Evolutionary conservation across 2,329 filamentous ascomycete species (phyloP), one percentile per base, ranked within the genome.

Genomic region (Plenodomus lindquistii): DNA sequence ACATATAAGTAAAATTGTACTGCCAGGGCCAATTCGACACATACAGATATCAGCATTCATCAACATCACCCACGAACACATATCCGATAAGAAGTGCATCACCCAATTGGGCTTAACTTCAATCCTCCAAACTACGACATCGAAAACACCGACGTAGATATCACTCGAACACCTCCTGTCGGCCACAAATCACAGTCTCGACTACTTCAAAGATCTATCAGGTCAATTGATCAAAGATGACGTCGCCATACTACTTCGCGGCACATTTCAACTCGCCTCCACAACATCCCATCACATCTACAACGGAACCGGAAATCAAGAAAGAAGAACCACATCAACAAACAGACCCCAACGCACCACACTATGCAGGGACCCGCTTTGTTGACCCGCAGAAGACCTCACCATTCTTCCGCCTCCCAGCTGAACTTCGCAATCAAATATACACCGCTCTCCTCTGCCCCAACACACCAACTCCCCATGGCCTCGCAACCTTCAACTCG

Each of bases 351-450:
- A 45, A 37, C n/a, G 44, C 38, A 47, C 35, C 6, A 42, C 22
- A 38, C 48, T 35, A 11, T 50, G 22, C 19, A 40, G 42, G 18
- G 37, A 18, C 16, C 13, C 22, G 37, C 5, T 29, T 40, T 17
- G 49, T 45, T 6, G 39, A 44, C 24, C 8, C 42, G 1, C 65
- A 68, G 44, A 9, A 49, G 9, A 24, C 43, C 15, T 64, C 59
- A 0, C 35, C 52, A 4, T 55, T 78, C 46, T 75, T 78, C 67
- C 64, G 56, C 15, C 75, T 88, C 1, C 79, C 87, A 19, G 75
- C 77, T 2, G 85, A 88, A 59, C 76, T 88, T 3, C 78, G 79
- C 31, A 81, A 85, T 45, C 78, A 86, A 61, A 81, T 88, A 24
- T 81, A 78, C 64, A 54, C 59, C 22, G 59, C 65, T 22, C 66